A percentile compares a stretch with the other conserved stretches of the same genome.
Evolutionary conservation across 345 rosid genomes (phyloP).

Genomic region (Anacardium occidentale): DNA sequence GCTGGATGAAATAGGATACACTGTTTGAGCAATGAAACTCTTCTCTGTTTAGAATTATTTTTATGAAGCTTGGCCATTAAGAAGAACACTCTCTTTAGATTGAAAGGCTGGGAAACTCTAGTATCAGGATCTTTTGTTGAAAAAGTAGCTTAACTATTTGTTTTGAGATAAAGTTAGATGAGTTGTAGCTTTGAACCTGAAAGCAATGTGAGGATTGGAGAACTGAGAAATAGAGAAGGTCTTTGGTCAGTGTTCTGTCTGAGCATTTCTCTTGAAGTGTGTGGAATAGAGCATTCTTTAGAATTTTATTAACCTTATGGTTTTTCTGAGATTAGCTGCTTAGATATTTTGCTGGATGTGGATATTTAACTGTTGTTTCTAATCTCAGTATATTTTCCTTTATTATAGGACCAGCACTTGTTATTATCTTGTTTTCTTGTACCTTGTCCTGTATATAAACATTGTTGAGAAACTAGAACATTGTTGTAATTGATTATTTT

Average conservation of each 20-base stretch:
- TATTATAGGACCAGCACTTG: neutral
- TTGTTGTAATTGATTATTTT: neutral
- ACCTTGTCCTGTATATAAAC: neutral
- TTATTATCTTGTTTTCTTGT: neutral
- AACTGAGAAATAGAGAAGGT: slow-evolving; percentile 8
- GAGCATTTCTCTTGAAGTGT: neutral
- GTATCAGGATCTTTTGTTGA: neutral
- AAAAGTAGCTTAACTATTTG: slow-evolving; percentile 1
- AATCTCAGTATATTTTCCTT: neutral
- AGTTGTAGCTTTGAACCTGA: neutral
- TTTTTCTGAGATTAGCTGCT: slow-evolving; percentile 10
- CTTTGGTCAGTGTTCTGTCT: neutral
- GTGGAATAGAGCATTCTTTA: neutral
- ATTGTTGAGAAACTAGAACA: neutral
- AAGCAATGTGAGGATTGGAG: neutral
- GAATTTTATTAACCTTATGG: neutral
- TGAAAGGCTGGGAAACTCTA: neutral
- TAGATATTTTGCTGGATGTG: slow-evolving; percentile 1
- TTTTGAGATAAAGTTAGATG: neutral
- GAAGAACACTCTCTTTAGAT: neutral
- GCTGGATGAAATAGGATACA: neutral
- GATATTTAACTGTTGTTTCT: slow-evolving; percentile 2
- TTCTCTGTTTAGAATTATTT: too few species aligned
- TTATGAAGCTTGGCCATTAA: too few species aligned
- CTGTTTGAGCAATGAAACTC: neutral